phyloP scores from a whole-genome alignment of 148 eudicot species.

The Camellia lanceoleosa region DNA sequence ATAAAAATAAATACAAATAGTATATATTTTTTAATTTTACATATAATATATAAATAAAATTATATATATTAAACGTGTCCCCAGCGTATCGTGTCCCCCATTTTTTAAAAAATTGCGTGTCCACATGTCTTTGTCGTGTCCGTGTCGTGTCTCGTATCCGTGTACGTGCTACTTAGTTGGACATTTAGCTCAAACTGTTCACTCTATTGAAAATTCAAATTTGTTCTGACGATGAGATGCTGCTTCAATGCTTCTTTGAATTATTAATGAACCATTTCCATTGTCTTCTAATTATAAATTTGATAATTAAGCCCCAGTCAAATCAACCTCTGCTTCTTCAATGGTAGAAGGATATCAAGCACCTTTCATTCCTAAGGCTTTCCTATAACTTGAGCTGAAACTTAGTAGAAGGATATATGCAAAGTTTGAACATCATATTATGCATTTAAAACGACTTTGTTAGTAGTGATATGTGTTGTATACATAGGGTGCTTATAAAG shows the following conservation, averaged over 20 bases:
- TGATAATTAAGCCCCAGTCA: neutral
- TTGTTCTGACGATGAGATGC: neutral
- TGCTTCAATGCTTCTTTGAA: neutral
- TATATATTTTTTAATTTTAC: too few species aligned
- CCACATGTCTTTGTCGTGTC: too few species aligned
- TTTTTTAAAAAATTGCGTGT: too few species aligned
- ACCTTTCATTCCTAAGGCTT: neutral
- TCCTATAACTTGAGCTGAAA: neutral
- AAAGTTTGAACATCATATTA: neutral
- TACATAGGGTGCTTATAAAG: neutral
- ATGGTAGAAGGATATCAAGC: neutral
- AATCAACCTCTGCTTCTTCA: neutral
- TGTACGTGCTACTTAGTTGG: too few species aligned
- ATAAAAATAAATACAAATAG: too few species aligned
- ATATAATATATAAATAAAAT: too few species aligned
- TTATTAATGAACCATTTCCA: neutral
- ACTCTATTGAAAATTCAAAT: neutral
- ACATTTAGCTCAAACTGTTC: neutral
- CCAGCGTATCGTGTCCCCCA: too few species aligned
- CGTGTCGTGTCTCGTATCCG: too few species aligned
- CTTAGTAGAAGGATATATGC: neutral
- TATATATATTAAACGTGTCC: too few species aligned
- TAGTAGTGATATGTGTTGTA: neutral
- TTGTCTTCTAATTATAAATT: neutral
- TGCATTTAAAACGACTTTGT: neutral